A percentile compares a stretch with the other conserved stretches of the same genome.
These are phyloP conservation scores for Aspergillus ochraceoroseus DNA, from an alignment of 2,329 filamentous ascomycete genomes.

Conservation along the genomic window DNA sequence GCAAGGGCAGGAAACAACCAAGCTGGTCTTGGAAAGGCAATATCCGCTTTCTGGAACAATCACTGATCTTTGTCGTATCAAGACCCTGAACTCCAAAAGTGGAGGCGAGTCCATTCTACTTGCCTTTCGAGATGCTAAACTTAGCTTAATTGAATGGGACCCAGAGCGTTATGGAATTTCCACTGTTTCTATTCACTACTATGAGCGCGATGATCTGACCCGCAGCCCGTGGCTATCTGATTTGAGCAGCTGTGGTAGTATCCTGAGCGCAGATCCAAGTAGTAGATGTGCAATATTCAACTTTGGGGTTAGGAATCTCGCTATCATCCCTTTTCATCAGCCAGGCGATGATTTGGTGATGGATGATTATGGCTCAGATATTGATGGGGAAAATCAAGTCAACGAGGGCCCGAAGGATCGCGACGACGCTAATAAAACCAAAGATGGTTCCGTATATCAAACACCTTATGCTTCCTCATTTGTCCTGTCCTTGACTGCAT, in stretches of 20 bases:
- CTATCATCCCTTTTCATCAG: constrained; percentile 89
- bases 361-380: constrained; percentile 81
- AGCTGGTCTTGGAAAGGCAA: constrained; percentile 79
- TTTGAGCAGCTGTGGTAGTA: constrained; percentile 70
- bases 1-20: constrained; percentile 64
- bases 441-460: constrained; percentile 36
- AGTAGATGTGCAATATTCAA: constrained; percentile 92
- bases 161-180: constrained; percentile 70
- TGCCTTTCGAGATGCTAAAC: constrained; percentile 83
- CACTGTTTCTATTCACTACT: constrained; percentile 95
- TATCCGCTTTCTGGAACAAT: constrained; percentile 79
- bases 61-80: constrained; percentile 74
- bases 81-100: constrained; percentile 65
- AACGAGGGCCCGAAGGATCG: constrained; percentile 36
- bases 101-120: constrained; percentile 80
- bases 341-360: constrained; percentile 81
- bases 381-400: constrained; percentile 61
- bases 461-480: constrained; percentile 87
- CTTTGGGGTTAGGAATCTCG: constrained; percentile 81
- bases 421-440: constrained; percentile 28
- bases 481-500: constrained; percentile 79
- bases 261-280: constrained; percentile 80
- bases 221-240: constrained; percentile 76
- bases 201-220: constrained; percentile 86
- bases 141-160: constrained; percentile 93